A percentile compares a stretch with the other conserved stretches of the same genome.
Conservation (phyloP, 2,329 filamentous ascomycete genomes). For the Aspergillus tanneri region DNA sequence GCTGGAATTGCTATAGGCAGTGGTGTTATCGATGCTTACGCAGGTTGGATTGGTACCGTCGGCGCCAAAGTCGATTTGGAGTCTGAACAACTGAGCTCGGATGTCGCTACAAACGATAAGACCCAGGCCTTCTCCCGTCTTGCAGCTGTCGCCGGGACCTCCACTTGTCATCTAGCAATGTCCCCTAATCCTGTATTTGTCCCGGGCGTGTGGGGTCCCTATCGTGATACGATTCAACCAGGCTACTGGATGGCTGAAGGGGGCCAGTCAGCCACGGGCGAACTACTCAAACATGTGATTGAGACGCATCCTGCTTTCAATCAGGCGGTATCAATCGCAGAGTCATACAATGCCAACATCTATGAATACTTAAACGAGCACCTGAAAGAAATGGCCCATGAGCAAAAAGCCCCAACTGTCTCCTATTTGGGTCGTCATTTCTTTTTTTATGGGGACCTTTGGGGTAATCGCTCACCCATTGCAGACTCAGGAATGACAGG, state of each 20-base stretch:
- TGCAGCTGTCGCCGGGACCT: constrained; percentile 92
- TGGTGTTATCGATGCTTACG: constrained; percentile 97
- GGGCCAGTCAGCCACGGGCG: constrained; percentile 92
- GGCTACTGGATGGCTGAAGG: constrained; percentile 97
- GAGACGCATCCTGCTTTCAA: constrained; percentile 92
- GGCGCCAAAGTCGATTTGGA: constrained; percentile 85
- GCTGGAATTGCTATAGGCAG: constrained; percentile 89
- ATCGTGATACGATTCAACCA: constrained; percentile 88
- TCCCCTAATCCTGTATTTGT: constrained; percentile 91
- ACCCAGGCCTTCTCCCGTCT: constrained; percentile 88
- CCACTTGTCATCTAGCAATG: constrained; percentile 96
- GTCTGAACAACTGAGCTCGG: constrained; percentile 65
- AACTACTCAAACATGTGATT: constrained; percentile 88
- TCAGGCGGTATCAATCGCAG: constrained; percentile 73
- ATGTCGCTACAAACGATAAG: constrained; percentile 75
- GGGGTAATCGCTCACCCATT: constrained; percentile 92
- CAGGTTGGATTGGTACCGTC: constrained; percentile 98
- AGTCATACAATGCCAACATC: constrained; percentile 81
- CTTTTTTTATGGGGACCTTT: constrained; percentile 98
- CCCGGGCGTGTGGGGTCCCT: constrained; percentile 93
- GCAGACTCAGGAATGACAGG: constrained; percentile 93
- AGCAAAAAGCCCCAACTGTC: constrained; percentile 69
- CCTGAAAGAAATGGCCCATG: constrained; percentile 71
- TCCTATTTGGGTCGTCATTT: constrained; percentile 87
- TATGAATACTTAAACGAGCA: constrained; percentile 94